Evolutionary conservation across 139 green algal genomes (phyloP).

Genomic region (Monoraphidium neglectum): DNA sequence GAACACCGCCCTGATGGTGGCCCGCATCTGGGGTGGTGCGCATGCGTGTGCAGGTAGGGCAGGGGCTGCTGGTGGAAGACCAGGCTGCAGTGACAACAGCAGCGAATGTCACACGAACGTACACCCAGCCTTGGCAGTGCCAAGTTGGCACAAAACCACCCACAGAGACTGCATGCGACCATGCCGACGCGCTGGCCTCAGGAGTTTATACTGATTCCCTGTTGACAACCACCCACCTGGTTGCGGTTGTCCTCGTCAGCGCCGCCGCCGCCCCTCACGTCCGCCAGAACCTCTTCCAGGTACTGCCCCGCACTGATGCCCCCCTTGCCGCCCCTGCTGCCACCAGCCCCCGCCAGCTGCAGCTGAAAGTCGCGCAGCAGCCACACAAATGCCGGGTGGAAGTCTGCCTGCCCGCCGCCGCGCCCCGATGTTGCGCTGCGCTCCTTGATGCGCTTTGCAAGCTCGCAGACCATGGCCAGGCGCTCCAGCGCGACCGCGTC

Average conservation of each 20-base stretch:
- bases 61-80: too few relatives aligned
- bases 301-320: constrained; percentile 75
- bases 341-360: constrained; percentile 62
- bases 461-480: constrained; percentile 92
- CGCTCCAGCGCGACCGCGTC: constrained; percentile 91
- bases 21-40: constrained; percentile 68
- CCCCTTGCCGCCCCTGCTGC: constrained; percentile 7
- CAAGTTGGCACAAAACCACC: too few relatives aligned
- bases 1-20: constrained; percentile 82
- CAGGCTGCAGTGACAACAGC: too few relatives aligned
- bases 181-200: too few relatives aligned
- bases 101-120: too few relatives aligned
- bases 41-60: too few relatives aligned
- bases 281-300: constrained; percentile 82
- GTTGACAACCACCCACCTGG: constrained; percentile 15
- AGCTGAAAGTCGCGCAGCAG: constrained; percentile 95
- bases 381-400: constrained; percentile 91
- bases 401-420: constrained; percentile 53
- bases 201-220: too few relatives aligned
- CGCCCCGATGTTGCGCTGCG: too few relatives aligned
- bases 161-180: too few relatives aligned
- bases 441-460: constrained; percentile 79
- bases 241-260: constrained; percentile 29
- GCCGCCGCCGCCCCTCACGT: constrained; percentile 21
- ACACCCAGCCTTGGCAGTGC: too few relatives aligned